A percentile compares a stretch with the other conserved stretches of the same genome.
Evolutionary conservation across 371 early-diverging fungal species (phyloP).

Genomic region (Mucor saturninus): DNA sequence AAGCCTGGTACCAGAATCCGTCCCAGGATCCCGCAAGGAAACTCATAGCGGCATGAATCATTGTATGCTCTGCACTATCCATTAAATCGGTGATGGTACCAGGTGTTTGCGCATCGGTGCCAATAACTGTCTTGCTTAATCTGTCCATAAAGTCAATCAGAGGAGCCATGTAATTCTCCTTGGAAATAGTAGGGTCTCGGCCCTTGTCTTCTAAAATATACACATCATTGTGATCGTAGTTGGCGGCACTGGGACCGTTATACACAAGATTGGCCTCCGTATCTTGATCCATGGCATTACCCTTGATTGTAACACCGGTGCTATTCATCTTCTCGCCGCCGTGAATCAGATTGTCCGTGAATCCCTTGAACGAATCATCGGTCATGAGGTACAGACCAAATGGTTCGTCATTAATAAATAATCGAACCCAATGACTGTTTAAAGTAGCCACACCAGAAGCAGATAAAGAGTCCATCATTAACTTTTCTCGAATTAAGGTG

Average conservation of each 20-base stretch:
- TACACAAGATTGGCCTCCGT: slow-evolving; percentile 40
- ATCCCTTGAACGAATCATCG: slow-evolving; percentile 55
- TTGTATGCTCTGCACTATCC: slow-evolving; percentile 42
- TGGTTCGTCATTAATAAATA: slow-evolving; percentile 54
- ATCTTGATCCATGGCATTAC: slow-evolving; percentile 32
- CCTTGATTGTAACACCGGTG: slow-evolving; percentile 43
- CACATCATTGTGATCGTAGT: slow-evolving; percentile 35
- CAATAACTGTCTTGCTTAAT: slow-evolving; percentile 18
- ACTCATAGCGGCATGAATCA: slow-evolving; percentile 50
- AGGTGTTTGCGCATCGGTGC: slow-evolving; percentile 32
- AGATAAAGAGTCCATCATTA: slow-evolving; percentile 50
- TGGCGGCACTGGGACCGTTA: slow-evolving; percentile 31
- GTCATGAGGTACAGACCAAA: slow-evolving; percentile 59
- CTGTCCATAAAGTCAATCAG: slow-evolving; percentile 33
- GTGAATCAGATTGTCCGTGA: slow-evolving; percentile 47
- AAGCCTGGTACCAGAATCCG: slow-evolving; percentile 49
- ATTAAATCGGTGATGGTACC: slow-evolving; percentile 37
- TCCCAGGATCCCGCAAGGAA: slow-evolving; percentile 59
- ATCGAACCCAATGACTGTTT: slow-evolving; percentile 58
- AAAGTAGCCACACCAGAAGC: slow-evolving; percentile 59
- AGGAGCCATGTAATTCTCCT: slow-evolving; percentile 27
- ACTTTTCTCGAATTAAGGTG: slow-evolving; percentile 54
- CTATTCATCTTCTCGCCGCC: slow-evolving; percentile 28
- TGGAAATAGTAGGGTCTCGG: slow-evolving; percentile 17
- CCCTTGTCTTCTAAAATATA: slow-evolving; percentile 43